phyloP scores from a whole-genome alignment of 768 basidiomycete species.

The Calvatia gigantea region DNA sequence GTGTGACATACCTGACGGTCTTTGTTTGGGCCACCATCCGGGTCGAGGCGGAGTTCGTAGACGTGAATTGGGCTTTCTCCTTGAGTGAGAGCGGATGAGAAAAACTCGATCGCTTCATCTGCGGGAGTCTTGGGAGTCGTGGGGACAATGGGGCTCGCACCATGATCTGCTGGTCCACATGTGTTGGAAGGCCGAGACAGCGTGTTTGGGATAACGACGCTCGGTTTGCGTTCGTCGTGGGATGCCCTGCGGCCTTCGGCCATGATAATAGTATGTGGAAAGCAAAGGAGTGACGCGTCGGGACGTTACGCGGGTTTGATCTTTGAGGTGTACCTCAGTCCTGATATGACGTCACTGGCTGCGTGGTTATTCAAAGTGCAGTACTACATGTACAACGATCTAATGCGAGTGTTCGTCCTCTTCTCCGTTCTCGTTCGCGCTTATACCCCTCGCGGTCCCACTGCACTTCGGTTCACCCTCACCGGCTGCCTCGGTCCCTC shows the following conservation, averaged over 20 bases:
- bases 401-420: slow-evolving; percentile 3
- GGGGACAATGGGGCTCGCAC: slow-evolving; percentile 23
- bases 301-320: slow-evolving; percentile 10
- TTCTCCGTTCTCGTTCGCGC: slow-evolving; percentile 1
- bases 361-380: neutral
- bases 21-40: slow-evolving; percentile 88
- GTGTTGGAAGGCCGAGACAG: slow-evolving; percentile 1
- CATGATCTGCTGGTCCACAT: neutral
- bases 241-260: slow-evolving; percentile 22
- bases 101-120: slow-evolving; percentile 89
- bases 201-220: slow-evolving; percentile 26
- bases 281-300: slow-evolving; percentile 12
- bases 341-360: slow-evolving; percentile 8
- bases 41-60: slow-evolving; percentile 82
- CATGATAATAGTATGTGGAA: slow-evolving; percentile 14
- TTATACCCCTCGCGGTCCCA: neutral
- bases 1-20: slow-evolving; percentile 66
- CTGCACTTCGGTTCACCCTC: neutral
- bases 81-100: slow-evolving; percentile 49
- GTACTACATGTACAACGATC: neutral
- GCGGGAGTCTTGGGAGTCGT: slow-evolving; percentile 85
- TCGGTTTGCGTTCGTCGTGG: slow-evolving; percentile 24
- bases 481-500: neutral
- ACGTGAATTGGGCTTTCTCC: slow-evolving; percentile 72
- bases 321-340: neutral